phyloP scores from a whole-genome alignment of 2,329 filamentous ascomycete genomes.

The Phialophora verrucosa region DNA sequence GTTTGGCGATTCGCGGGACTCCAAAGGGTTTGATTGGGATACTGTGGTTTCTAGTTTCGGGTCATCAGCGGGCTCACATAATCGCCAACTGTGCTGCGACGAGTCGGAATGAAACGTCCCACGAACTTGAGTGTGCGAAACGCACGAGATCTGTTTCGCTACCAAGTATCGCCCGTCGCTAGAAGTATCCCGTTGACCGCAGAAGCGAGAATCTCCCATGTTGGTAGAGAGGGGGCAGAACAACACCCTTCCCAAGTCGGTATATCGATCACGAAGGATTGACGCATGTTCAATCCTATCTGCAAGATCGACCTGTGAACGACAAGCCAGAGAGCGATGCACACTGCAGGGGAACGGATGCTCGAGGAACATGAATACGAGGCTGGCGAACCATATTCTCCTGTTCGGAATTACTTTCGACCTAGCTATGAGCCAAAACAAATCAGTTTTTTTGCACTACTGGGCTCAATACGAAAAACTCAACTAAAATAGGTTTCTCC shows the following conservation, averaged over 20 bases:
- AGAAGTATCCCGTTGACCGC: not conserved
- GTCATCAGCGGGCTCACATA: conserved; percentile 13
- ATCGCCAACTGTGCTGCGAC: not conserved
- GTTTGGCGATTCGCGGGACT: not conserved
- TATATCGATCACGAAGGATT: not conserved
- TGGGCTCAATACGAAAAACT: not conserved
- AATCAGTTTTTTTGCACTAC: not conserved
- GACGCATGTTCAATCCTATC: not conserved
- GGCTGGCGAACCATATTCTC: not conserved
- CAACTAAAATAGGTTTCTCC: not conserved
- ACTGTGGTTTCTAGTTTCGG: conserved; percentile 1
- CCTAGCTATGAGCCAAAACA: too few species aligned
- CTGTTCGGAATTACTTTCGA: not conserved
- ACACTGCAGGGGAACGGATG: not conserved
- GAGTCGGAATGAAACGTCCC: not conserved
- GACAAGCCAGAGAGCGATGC: not conserved
- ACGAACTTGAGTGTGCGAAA: not conserved
- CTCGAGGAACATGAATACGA: conserved; percentile 10
- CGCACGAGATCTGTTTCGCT: not conserved
- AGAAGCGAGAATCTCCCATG: not conserved
- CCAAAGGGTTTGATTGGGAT: not conserved
- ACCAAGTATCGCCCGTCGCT: not conserved
- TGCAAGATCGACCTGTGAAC: not conserved
- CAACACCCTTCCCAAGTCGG: not conserved
- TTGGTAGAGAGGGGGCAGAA: not conserved